Percentiles rank a stretch among this genome's conserved stretches.
Evolutionary conservation across 495 filamentous ascomycete species (phyloP).

Genomic region (Daldinia concentrica): DNA sequence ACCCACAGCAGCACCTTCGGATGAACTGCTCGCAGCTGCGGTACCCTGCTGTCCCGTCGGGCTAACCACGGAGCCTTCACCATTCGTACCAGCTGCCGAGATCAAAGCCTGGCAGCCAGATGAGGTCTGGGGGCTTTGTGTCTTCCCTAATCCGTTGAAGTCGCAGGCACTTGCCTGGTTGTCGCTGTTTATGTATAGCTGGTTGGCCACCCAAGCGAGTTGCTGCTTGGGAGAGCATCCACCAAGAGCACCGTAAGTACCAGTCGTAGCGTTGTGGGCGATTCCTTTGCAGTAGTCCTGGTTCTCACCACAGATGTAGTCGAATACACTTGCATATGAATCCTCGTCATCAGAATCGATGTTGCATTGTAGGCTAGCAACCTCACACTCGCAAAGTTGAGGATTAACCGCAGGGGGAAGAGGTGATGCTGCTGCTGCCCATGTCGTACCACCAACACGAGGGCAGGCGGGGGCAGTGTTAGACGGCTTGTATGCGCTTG

Average conservation of each 20-base stretch:
- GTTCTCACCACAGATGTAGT: conserved; percentile 74
- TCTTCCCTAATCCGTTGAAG: conserved; percentile 74
- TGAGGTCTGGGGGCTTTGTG: conserved; percentile 55
- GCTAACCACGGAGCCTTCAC: conserved; percentile 37
- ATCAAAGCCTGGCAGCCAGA: conserved; percentile 51
- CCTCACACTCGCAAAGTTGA: conserved; percentile 83
- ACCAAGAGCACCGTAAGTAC: conserved; percentile 83
- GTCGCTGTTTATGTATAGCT: conserved; percentile 75
- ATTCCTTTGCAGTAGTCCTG: conserved; percentile 72
- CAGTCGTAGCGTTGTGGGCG: conserved; percentile 71
- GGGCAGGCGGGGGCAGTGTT: conserved; percentile 82
- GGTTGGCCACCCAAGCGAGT: conserved; percentile 82
- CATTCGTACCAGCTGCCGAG: conserved; percentile 53
- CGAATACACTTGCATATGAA: conserved; percentile 68
- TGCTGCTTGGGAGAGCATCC: conserved; percentile 84
- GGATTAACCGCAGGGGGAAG: conserved; percentile 80
- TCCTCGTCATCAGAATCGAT: conserved; percentile 59
- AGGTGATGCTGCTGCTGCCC: conserved; percentile 73
- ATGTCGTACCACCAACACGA: conserved; percentile 66
- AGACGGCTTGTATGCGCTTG: conserved; percentile 76
- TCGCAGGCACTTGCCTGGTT: conserved; percentile 70
- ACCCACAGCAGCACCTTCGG: conserved; percentile 44
- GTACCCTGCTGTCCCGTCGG: conserved; percentile 37
- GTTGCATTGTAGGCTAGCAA: conserved; percentile 71
- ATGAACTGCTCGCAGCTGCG: conserved; percentile 48